Conservation (phyloP, 768 basidiomycete genomes). For the Hebeloma cylindrosporum region DNA sequence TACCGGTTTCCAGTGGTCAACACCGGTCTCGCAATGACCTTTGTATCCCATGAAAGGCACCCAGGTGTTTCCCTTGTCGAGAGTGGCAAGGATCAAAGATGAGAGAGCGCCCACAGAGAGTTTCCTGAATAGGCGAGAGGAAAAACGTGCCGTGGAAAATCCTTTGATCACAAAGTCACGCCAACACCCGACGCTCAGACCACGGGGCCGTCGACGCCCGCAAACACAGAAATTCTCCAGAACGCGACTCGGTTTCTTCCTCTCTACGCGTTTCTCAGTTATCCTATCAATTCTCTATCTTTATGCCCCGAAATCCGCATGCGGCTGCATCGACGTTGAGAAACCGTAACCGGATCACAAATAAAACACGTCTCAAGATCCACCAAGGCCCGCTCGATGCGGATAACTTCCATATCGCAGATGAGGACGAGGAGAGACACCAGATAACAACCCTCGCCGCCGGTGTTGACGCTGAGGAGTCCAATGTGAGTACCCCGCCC, state of each 20-base stretch:
- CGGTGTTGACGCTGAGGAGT: constrained; percentile 91
- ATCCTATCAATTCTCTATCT: constrained; percentile 42
- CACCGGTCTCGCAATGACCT: too few species aligned
- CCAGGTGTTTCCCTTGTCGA: neutral
- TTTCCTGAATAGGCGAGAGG: too few species aligned
- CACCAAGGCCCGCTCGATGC: constrained; percentile 79
- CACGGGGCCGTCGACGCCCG: constrained; percentile 53
- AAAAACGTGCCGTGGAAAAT: too few species aligned
- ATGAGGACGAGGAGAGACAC: constrained; percentile 84
- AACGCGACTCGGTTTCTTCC: constrained; percentile 39
- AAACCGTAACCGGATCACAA: constrained; percentile 89
- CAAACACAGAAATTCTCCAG: constrained; percentile 36
- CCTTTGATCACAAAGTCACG: constrained; percentile 50
- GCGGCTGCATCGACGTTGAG: constrained; percentile 76
- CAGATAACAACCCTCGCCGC: constrained; percentile 73
- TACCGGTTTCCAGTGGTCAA: too few species aligned
- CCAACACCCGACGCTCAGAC: constrained; percentile 59
- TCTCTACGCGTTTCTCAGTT: constrained; percentile 26
- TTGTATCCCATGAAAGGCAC: neutral
- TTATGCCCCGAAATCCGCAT: constrained; percentile 83
- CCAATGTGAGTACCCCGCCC: constrained; percentile 69
- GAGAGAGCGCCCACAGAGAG: too few species aligned
- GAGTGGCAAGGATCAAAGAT: too few species aligned
- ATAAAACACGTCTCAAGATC: constrained; percentile 89
- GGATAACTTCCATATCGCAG: constrained; percentile 76